These are phyloP conservation scores for Panicum miliaceum DNA, from an alignment of 176 grass and related monocot genomes.

Conservation along the genomic window DNA sequence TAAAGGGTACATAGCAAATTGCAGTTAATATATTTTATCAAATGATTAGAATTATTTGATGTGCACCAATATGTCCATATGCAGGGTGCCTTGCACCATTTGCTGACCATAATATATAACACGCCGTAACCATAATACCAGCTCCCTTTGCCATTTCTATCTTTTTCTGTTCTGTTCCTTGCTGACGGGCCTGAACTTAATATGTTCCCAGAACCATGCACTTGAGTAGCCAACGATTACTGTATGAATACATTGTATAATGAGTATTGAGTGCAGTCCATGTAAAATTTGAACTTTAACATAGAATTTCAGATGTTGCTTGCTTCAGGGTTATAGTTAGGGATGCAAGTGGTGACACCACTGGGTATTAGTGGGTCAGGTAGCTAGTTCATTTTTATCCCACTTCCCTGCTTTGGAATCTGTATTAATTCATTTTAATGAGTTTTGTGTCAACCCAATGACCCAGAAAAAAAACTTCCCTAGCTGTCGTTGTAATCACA, in stretches of 20 bases:
- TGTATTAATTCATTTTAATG: too few species aligned
- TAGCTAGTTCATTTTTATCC: too few species aligned
- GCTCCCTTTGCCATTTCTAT: not conserved
- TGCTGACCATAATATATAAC: constrained; percentile 19
- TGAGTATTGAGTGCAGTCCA: not conserved
- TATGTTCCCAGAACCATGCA: constrained; percentile 3
- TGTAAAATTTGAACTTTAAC: constrained; percentile 8
- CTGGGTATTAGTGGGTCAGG: too few species aligned
- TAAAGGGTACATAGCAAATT: not conserved
- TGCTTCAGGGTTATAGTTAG: not conserved
- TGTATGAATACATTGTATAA: constrained; percentile 15
- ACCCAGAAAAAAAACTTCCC: too few species aligned
- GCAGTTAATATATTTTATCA: not conserved
- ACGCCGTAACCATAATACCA: not conserved
- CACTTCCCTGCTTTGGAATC: too few species aligned
- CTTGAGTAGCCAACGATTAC: not conserved
- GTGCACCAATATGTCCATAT: not conserved
- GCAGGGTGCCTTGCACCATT: not conserved
- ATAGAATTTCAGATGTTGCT: not conserved
- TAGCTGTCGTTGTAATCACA: not conserved
- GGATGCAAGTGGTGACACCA: too few species aligned
- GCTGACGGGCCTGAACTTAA: constrained; percentile 13
- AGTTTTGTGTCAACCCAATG: too few species aligned
- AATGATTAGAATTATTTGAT: not conserved
- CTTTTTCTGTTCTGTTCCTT: not conserved